Evolutionary conservation across 352 stramenopile genomes (phyloP).

Genomic region (Phytopythium aichiense): DNA sequence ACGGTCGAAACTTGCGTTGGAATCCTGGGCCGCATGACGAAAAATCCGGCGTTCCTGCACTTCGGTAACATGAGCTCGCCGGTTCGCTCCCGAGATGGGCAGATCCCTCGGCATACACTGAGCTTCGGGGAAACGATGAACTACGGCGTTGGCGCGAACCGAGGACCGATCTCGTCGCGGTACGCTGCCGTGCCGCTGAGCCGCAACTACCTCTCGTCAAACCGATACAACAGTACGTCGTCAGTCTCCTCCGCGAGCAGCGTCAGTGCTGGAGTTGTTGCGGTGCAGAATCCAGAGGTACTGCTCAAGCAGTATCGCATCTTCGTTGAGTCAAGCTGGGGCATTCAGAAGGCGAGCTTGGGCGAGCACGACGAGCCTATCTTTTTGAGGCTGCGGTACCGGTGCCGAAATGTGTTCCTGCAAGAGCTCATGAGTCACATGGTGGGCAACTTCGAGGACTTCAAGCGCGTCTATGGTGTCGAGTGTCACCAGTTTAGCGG

Average conservation of each 20-base stretch:
- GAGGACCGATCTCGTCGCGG: slow-evolving; percentile 14
- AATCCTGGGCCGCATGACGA: slow-evolving; percentile 75
- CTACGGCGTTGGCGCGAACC: slow-evolving; percentile 30
- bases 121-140: slow-evolving; percentile 60
- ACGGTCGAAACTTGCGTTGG: slow-evolving; percentile 74
- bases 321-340: slow-evolving; percentile 63
- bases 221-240: slow-evolving; percentile 24
- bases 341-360: slow-evolving; percentile 50
- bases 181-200: slow-evolving; percentile 18
- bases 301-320: slow-evolving; percentile 68
- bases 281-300: slow-evolving; percentile 70
- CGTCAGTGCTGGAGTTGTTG: slow-evolving; percentile 18
- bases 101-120: slow-evolving; percentile 44
- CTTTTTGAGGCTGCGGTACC: slow-evolving; percentile 68
- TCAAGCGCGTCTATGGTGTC: slow-evolving; percentile 64
- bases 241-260: slow-evolving; percentile 41
- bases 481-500: slow-evolving; percentile 73
- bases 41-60: slow-evolving; percentile 52
- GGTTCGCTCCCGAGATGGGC: slow-evolving; percentile 37
- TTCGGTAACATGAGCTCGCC: slow-evolving; percentile 51
- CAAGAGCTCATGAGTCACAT: slow-evolving; percentile 84
- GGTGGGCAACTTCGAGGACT: slow-evolving; percentile 69
- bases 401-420: slow-evolving; percentile 73
- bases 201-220: slow-evolving; percentile 17
- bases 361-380: slow-evolving; percentile 59